A percentile compares a stretch with the other conserved stretches of the same genome.
These are phyloP conservation scores for Gloeopeniophorella convolvens DNA, from an alignment of 768 basidiomycete genomes.

Conservation along the genomic window DNA sequence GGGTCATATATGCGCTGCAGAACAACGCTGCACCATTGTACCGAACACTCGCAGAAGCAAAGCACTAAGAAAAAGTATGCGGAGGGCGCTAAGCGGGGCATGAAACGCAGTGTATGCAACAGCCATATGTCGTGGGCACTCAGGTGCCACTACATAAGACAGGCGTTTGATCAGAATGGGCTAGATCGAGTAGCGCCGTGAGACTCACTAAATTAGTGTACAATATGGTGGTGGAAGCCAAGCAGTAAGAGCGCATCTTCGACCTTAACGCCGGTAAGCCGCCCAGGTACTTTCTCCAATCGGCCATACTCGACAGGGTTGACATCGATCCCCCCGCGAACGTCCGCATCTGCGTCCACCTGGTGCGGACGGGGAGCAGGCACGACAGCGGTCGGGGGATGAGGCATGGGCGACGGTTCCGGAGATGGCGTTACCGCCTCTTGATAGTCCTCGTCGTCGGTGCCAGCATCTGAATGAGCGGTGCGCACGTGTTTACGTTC, in stretches of 20 bases:
- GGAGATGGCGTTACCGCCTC: slow-evolving; percentile 72
- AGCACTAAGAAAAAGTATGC: no score
- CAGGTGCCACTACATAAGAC: neutral
- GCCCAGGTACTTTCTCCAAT: slow-evolving; percentile 36
- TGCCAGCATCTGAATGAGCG: slow-evolving; percentile 17
- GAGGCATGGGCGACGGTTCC: slow-evolving; percentile 37
- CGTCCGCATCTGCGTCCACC: slow-evolving; percentile 19
- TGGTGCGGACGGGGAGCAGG: slow-evolving; percentile 22
- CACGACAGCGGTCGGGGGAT: slow-evolving; percentile 18
- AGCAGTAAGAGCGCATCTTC: slow-evolving; percentile 72
- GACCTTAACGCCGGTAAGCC: slow-evolving; percentile 49
- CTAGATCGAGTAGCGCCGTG: neutral
- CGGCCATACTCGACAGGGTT: slow-evolving; percentile 40
- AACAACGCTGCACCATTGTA: slow-evolving; percentile 2
- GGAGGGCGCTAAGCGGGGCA: no score
- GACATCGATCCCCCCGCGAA: slow-evolving; percentile 29
- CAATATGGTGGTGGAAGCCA: slow-evolving; percentile 64
- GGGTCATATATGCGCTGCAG: neutral
- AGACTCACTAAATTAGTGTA: slow-evolving; percentile 37
- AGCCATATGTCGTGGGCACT: no score
- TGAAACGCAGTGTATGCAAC: no score
- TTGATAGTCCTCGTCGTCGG: slow-evolving; percentile 55
- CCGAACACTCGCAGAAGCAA: neutral
- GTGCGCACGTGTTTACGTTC: slow-evolving; percentile 8
- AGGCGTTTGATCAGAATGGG: neutral